Evolutionary conservation across 2,329 filamentous ascomycete genomes (phyloP).

Genomic region (Nigrospora oryzae): DNA sequence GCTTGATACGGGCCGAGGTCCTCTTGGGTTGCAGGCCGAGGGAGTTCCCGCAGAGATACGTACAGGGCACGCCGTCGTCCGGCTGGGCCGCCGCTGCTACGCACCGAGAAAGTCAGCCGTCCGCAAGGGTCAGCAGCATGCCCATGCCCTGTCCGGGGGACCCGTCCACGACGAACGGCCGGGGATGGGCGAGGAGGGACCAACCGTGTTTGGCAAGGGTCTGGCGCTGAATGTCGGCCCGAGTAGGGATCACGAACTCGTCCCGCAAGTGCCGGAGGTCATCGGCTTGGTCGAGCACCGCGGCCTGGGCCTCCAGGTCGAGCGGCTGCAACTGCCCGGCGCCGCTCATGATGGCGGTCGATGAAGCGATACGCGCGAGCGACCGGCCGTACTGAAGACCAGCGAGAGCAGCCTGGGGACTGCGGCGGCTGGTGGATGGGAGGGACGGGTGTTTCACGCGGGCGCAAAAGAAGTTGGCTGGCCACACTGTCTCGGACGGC

Average conservation of each 20-base stretch:
- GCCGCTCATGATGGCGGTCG: too few relatives aligned
- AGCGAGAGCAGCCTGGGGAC: too few relatives aligned
- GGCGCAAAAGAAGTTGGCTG: too few relatives aligned
- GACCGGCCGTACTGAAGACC: too few relatives aligned
- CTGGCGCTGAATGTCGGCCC: slow-evolving; percentile 18
- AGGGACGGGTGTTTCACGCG: too few relatives aligned
- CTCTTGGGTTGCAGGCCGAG: slow-evolving; percentile 65
- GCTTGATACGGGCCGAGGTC: slow-evolving; percentile 55
- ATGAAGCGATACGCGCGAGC: too few relatives aligned
- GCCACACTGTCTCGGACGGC: too few relatives aligned
- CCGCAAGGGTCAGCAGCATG: too few relatives aligned
- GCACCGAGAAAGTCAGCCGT: too few relatives aligned
- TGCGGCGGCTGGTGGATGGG: too few relatives aligned
- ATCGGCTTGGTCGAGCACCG: slow-evolving; percentile 17
- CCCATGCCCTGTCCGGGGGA: too few relatives aligned
- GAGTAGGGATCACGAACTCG: slow-evolving; percentile 20
- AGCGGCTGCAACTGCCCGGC: background rate
- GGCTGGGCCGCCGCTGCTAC: slow-evolving; percentile 2
- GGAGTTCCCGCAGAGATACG: slow-evolving; percentile 75
- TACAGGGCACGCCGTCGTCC: slow-evolving; percentile 26
- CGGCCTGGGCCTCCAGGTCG: slow-evolving; percentile 17
- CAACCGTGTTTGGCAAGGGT: slow-evolving; percentile 14
- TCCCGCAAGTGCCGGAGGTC: slow-evolving; percentile 15
- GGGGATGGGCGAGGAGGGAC: background rate
- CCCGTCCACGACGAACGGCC: background rate